Evolutionary conservation across 495 filamentous ascomycete species (phyloP), one percentile per base, ranked within the genome.

Genomic region (Lentithecium fluviatile): DNA sequence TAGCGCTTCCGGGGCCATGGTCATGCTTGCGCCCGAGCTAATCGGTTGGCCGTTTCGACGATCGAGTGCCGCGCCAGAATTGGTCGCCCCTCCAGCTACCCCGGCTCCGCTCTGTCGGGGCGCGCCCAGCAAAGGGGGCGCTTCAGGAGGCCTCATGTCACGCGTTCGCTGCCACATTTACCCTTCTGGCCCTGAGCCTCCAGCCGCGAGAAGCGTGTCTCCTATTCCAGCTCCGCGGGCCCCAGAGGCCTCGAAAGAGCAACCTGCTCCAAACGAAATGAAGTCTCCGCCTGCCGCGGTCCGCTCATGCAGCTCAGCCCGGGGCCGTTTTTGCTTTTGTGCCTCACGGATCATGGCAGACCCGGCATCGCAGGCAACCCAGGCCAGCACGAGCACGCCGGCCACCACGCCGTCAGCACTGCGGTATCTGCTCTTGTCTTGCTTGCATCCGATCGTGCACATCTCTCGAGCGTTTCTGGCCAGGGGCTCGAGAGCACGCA

Each of bases 41-140:
- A 60, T 65, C 62, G 40, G 48, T 23, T 54, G 56, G 62, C 56
- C 62, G 62, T 65, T 65, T 55, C 55, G 47, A 29, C 50, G 48
- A 65, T 65, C 55, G 48, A 55, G 47, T 52, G 49, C 60, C 46
- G 21, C 50, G 55, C 62, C 62, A 29, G 34, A 65, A 49, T 38
- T 50, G 46, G 62, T 50, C 54, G 20, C 11, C 40, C 32, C 8
- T 10, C 46, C 10, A 51, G 43, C 52, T 1, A 53, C 45, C 53
- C 48, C 62, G 38, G 56, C 12, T 65, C 62, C 62, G 43, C 20
- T 5, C 62, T 59, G 56, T 57, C 62, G 62, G 62, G 29, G 17
- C 48, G 8, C 12, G 26, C 46, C 43, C 15, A 47, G 38, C 15
- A 45, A 53, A 49, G 45, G 37, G 49, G 48, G 49, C 54, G 56